Evolutionary conservation across 768 basidiomycete species (phyloP), one percentile per base, ranked within the genome.

Genomic region (Podaxis sp.): DNA sequence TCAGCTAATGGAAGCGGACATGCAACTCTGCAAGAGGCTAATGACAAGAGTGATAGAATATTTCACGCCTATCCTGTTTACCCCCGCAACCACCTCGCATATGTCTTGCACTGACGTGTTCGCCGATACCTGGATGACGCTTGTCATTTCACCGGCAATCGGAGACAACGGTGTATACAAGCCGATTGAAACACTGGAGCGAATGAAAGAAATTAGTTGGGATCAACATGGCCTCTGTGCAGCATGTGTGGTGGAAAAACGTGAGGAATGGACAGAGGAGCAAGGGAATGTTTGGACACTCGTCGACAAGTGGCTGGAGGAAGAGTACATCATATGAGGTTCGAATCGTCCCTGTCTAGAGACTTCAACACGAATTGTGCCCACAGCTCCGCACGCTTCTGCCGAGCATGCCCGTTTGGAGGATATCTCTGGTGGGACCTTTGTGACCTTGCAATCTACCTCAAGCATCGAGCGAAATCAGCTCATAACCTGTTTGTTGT

Each of bases 41-140:
- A 82, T 87, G 80, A 74, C 76, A 6, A 71, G 70, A 30, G 70
- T 92, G 63, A 84, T 92, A 62, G 80, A 79, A 4, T 80, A 89
- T 70, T 91, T 91, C 70, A 88, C 89, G 0, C 89, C 90, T 1
- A 77, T 86, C 38, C 74, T 92, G 0, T 92, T 92, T 71, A 90
- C 90, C 1, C 83, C 88, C 28, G 82, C 87, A 4, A 79, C 85
- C 5, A 86, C 87, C n/a, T 75, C 78, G 1, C 91, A 91, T 69
- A 90, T 90, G 88, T 74, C 75, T 3, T 92, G 91, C 73, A 91
- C 89, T 3, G 85, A 90, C 69, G 74, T 84, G 0, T 80, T 92
- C 59, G 91, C 90, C 0, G 87, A 87, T 56, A 78, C 74, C 56
- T 92, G 90, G 91, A 88, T 90, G 82, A 64, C 78, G 24, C 76